phyloP scores from a whole-genome alignment of 1,284 basidiomycete species.

The Pulveroboletus sp. region DNA sequence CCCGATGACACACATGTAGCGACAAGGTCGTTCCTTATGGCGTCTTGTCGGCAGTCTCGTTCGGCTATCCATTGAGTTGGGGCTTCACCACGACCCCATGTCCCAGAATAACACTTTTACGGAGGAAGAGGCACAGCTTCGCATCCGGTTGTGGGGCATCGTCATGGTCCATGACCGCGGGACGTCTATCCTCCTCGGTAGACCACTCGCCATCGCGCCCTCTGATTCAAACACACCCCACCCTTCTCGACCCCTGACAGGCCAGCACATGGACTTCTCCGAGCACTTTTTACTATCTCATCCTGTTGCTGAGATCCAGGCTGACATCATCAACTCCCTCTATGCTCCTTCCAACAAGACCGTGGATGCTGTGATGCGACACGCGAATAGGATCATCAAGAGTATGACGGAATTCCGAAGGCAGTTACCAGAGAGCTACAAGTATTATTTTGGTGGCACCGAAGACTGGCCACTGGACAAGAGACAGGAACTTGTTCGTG shows the following conservation, averaged over 20 bases:
- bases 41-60: slow-evolving; percentile 80
- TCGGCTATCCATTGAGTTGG: slow-evolving; percentile 75
- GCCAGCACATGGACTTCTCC: slow-evolving; percentile 47
- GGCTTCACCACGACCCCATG: slow-evolving; percentile 79
- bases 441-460: slow-evolving; percentile 70
- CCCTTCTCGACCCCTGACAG: slow-evolving; percentile 52
- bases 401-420: slow-evolving; percentile 67
- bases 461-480: slow-evolving; percentile 67
- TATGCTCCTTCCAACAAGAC: slow-evolving; percentile 71
- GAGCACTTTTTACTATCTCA: slow-evolving; percentile 73
- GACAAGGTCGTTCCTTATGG: slow-evolving; percentile 82
- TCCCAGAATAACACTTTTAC: slow-evolving; percentile 66
- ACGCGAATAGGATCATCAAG: slow-evolving; percentile 75
- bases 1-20: slow-evolving; percentile 43
- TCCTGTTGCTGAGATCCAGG: slow-evolving; percentile 76
- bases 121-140: slow-evolving; percentile 70
- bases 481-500: slow-evolving; percentile 63
- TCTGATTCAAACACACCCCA: slow-evolving; percentile 76
- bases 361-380: slow-evolving; percentile 67
- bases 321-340: slow-evolving; percentile 80
- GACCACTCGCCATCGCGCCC: slow-evolving; percentile 77
- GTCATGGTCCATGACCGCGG: slow-evolving; percentile 82
- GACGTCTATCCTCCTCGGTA: slow-evolving; percentile 78
- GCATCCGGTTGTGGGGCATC: slow-evolving; percentile 78
- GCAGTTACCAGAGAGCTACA: slow-evolving; percentile 67